Evolutionary conservation across 129 eudicot genomes (phyloP).

Genomic region (Saussurea involucrata): DNA sequence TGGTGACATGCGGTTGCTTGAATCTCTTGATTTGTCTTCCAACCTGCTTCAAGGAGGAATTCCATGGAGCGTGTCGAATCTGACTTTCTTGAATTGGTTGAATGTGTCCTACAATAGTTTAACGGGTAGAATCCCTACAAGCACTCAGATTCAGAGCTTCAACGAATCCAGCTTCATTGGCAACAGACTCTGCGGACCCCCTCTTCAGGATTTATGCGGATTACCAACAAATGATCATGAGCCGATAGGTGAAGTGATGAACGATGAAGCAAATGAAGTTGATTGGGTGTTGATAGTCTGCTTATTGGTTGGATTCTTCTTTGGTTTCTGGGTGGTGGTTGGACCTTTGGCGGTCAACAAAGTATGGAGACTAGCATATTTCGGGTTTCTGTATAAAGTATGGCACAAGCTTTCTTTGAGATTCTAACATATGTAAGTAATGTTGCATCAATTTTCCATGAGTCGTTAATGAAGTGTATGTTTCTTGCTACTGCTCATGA

Average conservation of each 20-base stretch:
- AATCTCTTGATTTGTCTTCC: slow-evolving; percentile 36
- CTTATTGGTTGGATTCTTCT: not conserved
- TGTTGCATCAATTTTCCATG: too few relatives aligned
- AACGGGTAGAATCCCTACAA: slow-evolving; percentile 18
- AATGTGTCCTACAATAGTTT: slow-evolving; percentile 39
- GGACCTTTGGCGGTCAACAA: slow-evolving; percentile 12
- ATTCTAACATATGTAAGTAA: not conserved
- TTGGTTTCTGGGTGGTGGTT: slow-evolving; percentile 19
- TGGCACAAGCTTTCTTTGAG: not conserved
- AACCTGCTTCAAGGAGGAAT: slow-evolving; percentile 24
- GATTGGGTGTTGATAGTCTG: slow-evolving; percentile 12
- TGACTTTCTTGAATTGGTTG: slow-evolving; percentile 21
- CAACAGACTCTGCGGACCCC: slow-evolving; percentile 22
- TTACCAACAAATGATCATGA: not conserved
- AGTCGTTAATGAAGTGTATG: not conserved
- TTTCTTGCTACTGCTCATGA: too few relatives aligned
- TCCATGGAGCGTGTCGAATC: slow-evolving; percentile 17
- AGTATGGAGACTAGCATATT: slow-evolving; percentile 17
- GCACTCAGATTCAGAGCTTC: slow-evolving; percentile 29
- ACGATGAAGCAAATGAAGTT: not conserved
- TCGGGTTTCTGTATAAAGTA: not conserved
- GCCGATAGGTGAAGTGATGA: not conserved
- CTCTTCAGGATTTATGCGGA: not conserved
- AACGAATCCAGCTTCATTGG: slow-evolving; percentile 5
- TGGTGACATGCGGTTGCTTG: slow-evolving; percentile 33